A percentile compares a stretch with the other conserved stretches of the same genome.
Evolutionary conservation across 2,329 filamentous ascomycete genomes (phyloP).

Genomic region (Penicillium sp.): DNA sequence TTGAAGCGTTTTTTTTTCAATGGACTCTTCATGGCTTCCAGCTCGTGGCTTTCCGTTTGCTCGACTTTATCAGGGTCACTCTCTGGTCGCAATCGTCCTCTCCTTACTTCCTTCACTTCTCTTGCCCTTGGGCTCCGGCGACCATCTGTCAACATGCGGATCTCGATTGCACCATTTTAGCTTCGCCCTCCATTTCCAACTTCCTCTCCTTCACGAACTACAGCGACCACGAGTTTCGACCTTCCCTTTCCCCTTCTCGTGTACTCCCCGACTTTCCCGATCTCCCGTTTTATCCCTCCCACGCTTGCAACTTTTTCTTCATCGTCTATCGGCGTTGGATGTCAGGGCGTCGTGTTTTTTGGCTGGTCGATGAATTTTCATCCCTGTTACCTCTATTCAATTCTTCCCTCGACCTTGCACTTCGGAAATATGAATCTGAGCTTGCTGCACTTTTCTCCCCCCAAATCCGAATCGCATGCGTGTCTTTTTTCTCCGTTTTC

Average conservation of each 20-base stretch:
- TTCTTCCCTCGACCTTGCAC: slow-evolving; percentile 15
- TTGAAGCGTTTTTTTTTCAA: slow-evolving; percentile 10
- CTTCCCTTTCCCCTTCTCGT: slow-evolving; percentile 10
- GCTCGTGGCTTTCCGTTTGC: neutral
- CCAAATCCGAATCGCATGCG: slow-evolving; percentile 3
- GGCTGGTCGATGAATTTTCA: slow-evolving; percentile 26
- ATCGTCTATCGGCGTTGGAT: slow-evolving; percentile 41
- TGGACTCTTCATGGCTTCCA: neutral
- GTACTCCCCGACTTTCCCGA: neutral
- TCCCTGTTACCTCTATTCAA: slow-evolving; percentile 35
- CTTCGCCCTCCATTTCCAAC: slow-evolving; percentile 1
- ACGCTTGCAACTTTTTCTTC: slow-evolving; percentile 27
- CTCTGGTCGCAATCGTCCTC: slow-evolving; percentile 3
- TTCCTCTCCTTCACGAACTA: slow-evolving; percentile 18
- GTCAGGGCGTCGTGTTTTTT: slow-evolving; percentile 40
- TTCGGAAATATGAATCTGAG: slow-evolving; percentile 16
- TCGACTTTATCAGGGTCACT: neutral
- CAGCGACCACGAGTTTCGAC: slow-evolving; percentile 16
- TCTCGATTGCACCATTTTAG: slow-evolving; percentile 4
- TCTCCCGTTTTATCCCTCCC: slow-evolving; percentile 11
- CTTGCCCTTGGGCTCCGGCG: slow-evolving; percentile 14
- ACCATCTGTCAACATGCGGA: slow-evolving; percentile 8
- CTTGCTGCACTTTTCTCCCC: slow-evolving; percentile 14
- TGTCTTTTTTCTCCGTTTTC: neutral
- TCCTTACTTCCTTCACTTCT: slow-evolving; percentile 3